Evolutionary conservation across 805 yeast genomes (phyloP).

Genomic region (Candida succiphila): DNA sequence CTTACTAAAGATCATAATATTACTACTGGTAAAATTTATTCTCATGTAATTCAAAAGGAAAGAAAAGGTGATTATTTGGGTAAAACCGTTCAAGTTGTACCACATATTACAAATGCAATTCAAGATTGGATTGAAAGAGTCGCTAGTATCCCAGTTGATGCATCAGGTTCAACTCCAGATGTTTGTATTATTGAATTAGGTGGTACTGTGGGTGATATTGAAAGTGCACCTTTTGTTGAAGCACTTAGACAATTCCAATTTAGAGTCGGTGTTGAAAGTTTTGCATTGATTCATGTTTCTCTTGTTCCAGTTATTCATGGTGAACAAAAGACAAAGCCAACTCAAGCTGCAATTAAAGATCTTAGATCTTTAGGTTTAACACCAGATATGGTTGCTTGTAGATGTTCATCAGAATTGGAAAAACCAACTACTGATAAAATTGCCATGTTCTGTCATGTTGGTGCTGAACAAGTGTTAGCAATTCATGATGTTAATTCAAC

Average conservation of each 20-base stretch:
- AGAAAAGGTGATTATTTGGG: conserved; percentile 97
- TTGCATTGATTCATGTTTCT: conserved; percentile 93
- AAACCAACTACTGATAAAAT: conserved; percentile 85
- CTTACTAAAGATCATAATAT: conserved; percentile 91
- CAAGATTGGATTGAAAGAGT: conserved; percentile 98
- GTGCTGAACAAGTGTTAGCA: conserved; percentile 94
- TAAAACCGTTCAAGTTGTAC: conserved; percentile 99
- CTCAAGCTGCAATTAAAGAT: conserved; percentile 98
- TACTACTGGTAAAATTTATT: conserved; percentile 96
- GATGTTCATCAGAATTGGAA: conserved; percentile 82
- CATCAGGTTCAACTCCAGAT: conserved; percentile 82
- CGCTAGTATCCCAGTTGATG: conserved; percentile 84
- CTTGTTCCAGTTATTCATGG: conserved; percentile 97
- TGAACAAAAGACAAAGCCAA: conserved; percentile 98
- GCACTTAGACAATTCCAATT: conserved; percentile 98
- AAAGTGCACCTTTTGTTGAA: conserved; percentile 97
- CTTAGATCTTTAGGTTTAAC: conserved; percentile 88
- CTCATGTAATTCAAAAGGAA: conserved; percentile 87
- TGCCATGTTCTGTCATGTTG: conserved; percentile 98
- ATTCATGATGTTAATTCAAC: conserved; percentile 96
- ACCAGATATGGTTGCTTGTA: conserved; percentile 96
- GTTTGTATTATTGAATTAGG: conserved; percentile 96
- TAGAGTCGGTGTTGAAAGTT: conserved; percentile 88
- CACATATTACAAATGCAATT: conserved; percentile 93
- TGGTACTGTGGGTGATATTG: conserved; percentile 99